phyloP scores from a whole-genome alignment of 495 filamentous ascomycete genomes.

The Lasiosphaeris hirsuta region DNA sequence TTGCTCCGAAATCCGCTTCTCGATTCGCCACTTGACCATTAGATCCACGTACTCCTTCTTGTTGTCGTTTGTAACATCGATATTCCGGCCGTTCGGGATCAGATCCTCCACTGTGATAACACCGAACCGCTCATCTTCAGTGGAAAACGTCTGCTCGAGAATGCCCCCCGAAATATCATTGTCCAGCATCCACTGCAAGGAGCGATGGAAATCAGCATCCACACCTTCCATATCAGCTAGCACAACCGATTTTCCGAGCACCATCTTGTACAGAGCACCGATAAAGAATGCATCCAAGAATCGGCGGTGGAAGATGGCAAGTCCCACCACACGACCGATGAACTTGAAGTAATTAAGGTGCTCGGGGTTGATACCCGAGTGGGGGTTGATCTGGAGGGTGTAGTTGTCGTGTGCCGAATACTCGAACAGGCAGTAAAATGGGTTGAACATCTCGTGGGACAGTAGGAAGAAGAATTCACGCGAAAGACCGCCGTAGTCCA shows the following conservation, averaged over 20 bases:
- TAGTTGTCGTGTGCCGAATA: constrained; percentile 99
- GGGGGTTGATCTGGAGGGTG: constrained; percentile 98
- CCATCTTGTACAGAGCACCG: constrained; percentile 99
- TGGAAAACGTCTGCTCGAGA: constrained; percentile 89
- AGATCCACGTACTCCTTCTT: constrained; percentile 93
- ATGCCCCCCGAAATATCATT: constrained; percentile 90
- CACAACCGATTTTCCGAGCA: constrained; percentile 86
- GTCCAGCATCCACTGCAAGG: constrained; percentile 93
- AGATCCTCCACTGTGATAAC: constrained; percentile 89
- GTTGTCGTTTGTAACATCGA: constrained; percentile 95
- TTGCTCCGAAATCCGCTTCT: constrained; percentile 95
- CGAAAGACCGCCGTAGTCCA: constrained; percentile 97
- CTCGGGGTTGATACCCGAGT: constrained; percentile 98
- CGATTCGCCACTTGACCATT: constrained; percentile 98
- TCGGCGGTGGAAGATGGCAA: constrained; percentile 96
- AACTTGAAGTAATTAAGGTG: constrained; percentile 99
- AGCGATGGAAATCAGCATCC: constrained; percentile 94
- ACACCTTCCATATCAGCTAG: constrained; percentile 99
- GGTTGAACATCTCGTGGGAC: constrained; percentile 99
- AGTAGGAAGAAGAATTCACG: constrained; percentile 99
- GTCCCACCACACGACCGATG: constrained; percentile 94
- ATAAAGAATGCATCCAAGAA: constrained; percentile 99
- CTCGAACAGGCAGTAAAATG: constrained; percentile 99
- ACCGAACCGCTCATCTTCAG: constrained; percentile 96
- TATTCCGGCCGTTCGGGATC: constrained; percentile 84